phyloP scores from a whole-genome alignment of 805 yeast genomes.

The Candida nemodendra region DNA sequence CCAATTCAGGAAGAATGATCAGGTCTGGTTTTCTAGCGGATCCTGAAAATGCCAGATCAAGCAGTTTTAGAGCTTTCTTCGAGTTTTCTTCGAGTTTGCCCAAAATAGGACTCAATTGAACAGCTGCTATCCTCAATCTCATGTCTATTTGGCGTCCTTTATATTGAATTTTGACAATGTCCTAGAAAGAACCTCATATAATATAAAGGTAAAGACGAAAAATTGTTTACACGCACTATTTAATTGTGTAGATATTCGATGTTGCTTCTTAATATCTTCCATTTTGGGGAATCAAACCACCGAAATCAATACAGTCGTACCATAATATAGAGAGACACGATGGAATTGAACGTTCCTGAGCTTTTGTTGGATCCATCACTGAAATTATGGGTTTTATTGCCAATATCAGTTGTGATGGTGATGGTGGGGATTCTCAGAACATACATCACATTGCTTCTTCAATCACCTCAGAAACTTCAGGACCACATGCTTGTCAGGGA shows the following conservation, averaged over 20 bases:
- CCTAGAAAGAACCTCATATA: no score
- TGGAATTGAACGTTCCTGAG: conserved; percentile 41
- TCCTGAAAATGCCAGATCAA: conserved; percentile 32
- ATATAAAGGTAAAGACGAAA: no score
- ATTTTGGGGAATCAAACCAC: no score
- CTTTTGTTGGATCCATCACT: conserved; percentile 75
- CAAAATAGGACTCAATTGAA: conserved; percentile 66
- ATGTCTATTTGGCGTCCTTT: conserved; percentile 26
- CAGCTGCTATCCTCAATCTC: conserved; percentile 57
- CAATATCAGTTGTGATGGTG: conserved; percentile 88
- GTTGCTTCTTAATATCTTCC: no score
- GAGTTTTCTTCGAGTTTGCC: conserved; percentile 59
- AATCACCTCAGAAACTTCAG: conserved; percentile 55
- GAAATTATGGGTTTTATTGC: conserved; percentile 86
- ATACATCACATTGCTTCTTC: conserved; percentile 59
- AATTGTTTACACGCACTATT: no score
- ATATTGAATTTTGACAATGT: not conserved
- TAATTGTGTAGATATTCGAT: no score
- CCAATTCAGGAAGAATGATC: conserved; percentile 80
- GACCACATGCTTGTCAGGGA: conserved; percentile 55
- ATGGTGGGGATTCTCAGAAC: conserved; percentile 78
- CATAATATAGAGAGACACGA: no score
- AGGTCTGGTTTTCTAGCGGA: conserved; percentile 47
- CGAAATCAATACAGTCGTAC: no score
- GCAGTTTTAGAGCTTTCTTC: conserved; percentile 41